phyloP scores from a whole-genome alignment of 164 flowering plant genomes.

The Piper betle region DNA sequence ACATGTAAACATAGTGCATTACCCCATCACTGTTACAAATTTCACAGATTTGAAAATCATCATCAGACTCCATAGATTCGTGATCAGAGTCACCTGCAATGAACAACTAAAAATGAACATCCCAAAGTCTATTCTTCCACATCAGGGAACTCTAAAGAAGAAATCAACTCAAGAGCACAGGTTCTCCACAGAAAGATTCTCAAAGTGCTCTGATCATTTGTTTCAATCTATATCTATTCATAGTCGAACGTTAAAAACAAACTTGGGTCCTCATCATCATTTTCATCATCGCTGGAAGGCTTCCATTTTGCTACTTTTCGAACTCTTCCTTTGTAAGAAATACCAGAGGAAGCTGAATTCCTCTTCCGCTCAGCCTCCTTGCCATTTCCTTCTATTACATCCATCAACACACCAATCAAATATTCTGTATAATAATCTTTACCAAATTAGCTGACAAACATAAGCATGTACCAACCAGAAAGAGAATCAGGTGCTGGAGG shows the following conservation, averaged over 20 bases:
- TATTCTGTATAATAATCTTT: neutral
- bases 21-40: constrained; percentile 84
- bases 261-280: constrained; percentile 62
- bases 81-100: constrained; percentile 68
- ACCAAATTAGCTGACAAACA: neutral
- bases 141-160: neutral
- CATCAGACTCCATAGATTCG: constrained; percentile 86
- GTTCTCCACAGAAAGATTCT: no score
- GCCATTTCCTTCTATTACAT: constrained; percentile 61
- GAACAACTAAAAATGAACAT: neutral
- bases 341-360: constrained; percentile 66
- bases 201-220: neutral
- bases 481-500: constrained; percentile 78
- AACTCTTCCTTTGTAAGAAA: constrained; percentile 77
- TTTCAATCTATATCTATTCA: neutral
- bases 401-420: neutral
- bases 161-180: neutral
- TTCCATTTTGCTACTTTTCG: constrained; percentile 78
- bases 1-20: constrained; percentile 1
- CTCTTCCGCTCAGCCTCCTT: constrained; percentile 84
- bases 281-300: constrained; percentile 55
- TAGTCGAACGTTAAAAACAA: constrained; percentile 11
- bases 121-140: no score
- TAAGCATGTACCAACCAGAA: constrained; percentile 49
- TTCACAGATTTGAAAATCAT: constrained; percentile 95